Evolutionary conservation across 1,284 basidiomycete genomes (phyloP), one percentile per base, ranked within the genome.

Genomic region (Phylloboletellus chloephorus): DNA sequence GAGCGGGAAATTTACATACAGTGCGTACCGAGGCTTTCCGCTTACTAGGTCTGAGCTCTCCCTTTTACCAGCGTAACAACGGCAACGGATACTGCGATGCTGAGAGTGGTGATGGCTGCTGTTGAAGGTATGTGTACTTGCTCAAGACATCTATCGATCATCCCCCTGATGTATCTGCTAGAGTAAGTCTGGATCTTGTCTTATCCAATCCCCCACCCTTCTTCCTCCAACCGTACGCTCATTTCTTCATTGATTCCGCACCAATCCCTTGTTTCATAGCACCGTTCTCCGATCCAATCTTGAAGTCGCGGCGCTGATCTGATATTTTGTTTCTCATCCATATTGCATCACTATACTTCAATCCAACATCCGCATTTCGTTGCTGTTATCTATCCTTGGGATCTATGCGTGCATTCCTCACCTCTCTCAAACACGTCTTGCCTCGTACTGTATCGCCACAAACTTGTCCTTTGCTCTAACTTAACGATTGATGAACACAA

Each of bases 81-180:
- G 26, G 94, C 94, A 13, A 94, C 93, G 31, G 92, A 97, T 68
- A 93, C 90, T 1, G 85, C 76, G n/a, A 75, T 94, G 70, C 68
- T 97, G 46, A 73, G 87, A 56, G 90, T 94, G 21, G 88, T 96
- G 26, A 95, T 97, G 92, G 86, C 85, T 48, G 89, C 90, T 48
- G 89, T 90, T 44, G 86, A 89, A 88, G 86, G 87, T 85, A 52
- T 52, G 78, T 70, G 39, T 32, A 29, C n/a, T 36, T 43, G 39
- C 41, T 25, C 31, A 37, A 43, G 35, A 35, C 17, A 39, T 31
- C 46, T 24, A 22, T 34, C 7, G 41, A 42, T 33, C 43, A 33
- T n/a, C 26, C 15, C 26, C 25, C 42, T 54, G 50, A 60, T 42
- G 4, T 33, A 0, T 44, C 46, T 32, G 55, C 48, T 47, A 88